Conservation (phyloP, 1,139 yeast species). For the Yamadazyma membranifaciens region DNA sequence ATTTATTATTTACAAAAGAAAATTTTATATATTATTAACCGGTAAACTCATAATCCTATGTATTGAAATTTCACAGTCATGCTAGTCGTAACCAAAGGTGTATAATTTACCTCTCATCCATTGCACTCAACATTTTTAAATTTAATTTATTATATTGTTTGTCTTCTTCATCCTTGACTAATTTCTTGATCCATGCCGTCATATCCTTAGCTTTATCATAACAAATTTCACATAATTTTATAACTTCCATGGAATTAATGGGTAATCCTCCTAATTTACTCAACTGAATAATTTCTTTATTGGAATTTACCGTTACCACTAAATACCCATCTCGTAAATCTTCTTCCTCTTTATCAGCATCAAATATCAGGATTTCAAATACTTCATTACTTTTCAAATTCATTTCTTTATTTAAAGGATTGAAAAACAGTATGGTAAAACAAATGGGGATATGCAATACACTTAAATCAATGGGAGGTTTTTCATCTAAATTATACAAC, state of each 20-base stretch:
- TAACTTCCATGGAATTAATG: slow-evolving; percentile 67
- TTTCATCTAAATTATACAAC: slow-evolving; percentile 69
- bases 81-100: too few relatives aligned
- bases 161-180: slow-evolving; percentile 55
- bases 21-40: neutral
- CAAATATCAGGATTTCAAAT: slow-evolving; percentile 65
- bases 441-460: slow-evolving; percentile 88
- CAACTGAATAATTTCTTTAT: slow-evolving; percentile 86
- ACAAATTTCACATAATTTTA: slow-evolving; percentile 71
- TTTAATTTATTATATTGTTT: slow-evolving; percentile 29
- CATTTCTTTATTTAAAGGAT: slow-evolving; percentile 61
- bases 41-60: too few relatives aligned
- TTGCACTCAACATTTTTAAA: slow-evolving; percentile 36
- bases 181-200: slow-evolving; percentile 61
- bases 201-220: slow-evolving; percentile 58
- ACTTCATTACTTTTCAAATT: slow-evolving; percentile 64
- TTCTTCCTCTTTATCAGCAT: slow-evolving; percentile 80
- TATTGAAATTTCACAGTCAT: too few relatives aligned
- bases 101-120: slow-evolving; percentile 25
- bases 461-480: slow-evolving; percentile 85
- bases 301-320: slow-evolving; percentile 84
- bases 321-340: slow-evolving; percentile 71
- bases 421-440: slow-evolving; percentile 83
- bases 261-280: slow-evolving; percentile 90
- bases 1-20: too few relatives aligned